Percentiles rank a stretch among this genome's conserved stretches.
Conservation (phyloP, 768 basidiomycete species). For the Xanthoconium purpureum region DNA sequence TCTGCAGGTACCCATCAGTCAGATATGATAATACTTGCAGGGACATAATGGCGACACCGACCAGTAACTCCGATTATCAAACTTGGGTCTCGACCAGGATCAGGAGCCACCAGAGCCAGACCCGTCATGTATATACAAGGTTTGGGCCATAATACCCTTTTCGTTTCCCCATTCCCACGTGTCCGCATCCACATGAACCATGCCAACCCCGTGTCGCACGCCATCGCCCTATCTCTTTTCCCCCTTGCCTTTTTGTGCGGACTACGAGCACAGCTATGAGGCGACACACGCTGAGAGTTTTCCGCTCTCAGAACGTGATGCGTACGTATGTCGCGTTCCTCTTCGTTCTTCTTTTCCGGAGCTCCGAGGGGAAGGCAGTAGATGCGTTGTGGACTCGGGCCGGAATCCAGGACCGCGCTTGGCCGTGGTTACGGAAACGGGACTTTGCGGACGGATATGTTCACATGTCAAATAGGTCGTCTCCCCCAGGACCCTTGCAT, state of each 20-base stretch:
- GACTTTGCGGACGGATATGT: neutral
- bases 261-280: slow-evolving; percentile 6
- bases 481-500: neutral
- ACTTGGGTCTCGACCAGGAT: neutral
- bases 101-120: neutral
- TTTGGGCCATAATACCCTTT: slow-evolving; percentile 4
- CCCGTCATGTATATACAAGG: slow-evolving; percentile 1
- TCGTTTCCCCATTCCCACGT: slow-evolving; percentile 11
- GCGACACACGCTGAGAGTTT: neutral
- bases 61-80: neutral
- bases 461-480: slow-evolving; percentile 1
- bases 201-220: slow-evolving; percentile 9
- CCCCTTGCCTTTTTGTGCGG: neutral
- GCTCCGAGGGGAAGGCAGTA: slow-evolving; percentile 18
- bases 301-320: neutral
- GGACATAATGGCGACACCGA: neutral
- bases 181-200: slow-evolving; percentile 10
- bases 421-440: neutral
- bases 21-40: neutral
- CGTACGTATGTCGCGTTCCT: slow-evolving; percentile 4
- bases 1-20: neutral
- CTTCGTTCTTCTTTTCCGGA: slow-evolving; percentile 13
- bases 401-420: neutral
- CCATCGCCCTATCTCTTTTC: neutral
- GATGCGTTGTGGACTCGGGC: neutral